Evolutionary conservation across 495 filamentous ascomycete species (phyloP).

Genomic region (Neurospora sp.): DNA sequence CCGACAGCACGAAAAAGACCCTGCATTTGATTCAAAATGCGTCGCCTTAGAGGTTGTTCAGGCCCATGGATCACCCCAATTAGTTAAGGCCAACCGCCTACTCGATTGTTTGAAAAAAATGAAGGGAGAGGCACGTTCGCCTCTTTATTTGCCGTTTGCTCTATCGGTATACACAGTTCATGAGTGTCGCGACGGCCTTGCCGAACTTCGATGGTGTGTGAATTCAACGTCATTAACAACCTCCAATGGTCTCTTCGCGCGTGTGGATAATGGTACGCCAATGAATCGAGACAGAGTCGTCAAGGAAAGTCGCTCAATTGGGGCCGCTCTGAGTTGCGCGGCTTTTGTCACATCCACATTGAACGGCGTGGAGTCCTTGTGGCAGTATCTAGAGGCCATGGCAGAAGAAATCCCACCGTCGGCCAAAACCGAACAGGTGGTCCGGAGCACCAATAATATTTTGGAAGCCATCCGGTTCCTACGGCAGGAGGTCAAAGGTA

Average conservation of each 20-base stretch:
- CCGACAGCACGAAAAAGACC: not conserved
- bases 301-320: fast-evolving
- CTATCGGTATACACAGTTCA: not conserved
- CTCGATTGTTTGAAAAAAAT: not conserved
- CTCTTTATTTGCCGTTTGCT: not conserved
- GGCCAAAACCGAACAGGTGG: not conserved
- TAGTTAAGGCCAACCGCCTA: not conserved
- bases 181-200: not conserved
- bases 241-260: fast-evolving
- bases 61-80: not conserved
- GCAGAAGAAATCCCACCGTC: not conserved
- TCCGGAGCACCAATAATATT: not conserved
- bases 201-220: fast-evolving
- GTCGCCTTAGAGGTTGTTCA: not conserved
- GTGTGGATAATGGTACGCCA: not conserved
- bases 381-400: not conserved
- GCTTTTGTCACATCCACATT: not conserved
- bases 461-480: not conserved
- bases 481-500: not conserved
- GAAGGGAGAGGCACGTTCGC: not conserved
- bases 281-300: not conserved
- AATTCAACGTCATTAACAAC: fast-evolving
- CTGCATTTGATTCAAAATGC: not conserved
- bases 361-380: not conserved
- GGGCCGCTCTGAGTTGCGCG: fast-evolving